Evolutionary conservation across 2,329 filamentous ascomycete genomes (phyloP).

Genomic region (Aspergillus aculeatinus): DNA sequence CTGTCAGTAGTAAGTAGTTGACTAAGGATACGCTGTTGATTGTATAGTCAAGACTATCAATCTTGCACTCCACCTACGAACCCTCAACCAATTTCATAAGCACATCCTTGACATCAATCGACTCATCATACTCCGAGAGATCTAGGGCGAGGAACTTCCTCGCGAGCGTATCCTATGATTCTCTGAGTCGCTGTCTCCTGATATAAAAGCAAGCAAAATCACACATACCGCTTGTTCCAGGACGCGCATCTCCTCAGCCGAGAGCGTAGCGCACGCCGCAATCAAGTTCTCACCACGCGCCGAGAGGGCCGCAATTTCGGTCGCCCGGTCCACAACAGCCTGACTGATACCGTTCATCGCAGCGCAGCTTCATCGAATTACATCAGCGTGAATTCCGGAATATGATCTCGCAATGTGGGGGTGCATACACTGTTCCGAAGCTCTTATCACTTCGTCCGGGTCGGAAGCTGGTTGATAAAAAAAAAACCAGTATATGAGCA

Average conservation of each 20-base stretch:
- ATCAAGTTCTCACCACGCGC: slow-evolving; percentile 74
- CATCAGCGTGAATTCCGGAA: neutral
- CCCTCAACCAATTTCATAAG: slow-evolving; percentile 12
- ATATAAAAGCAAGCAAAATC: neutral
- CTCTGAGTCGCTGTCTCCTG: neutral
- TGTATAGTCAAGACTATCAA: neutral
- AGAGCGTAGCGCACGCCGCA: slow-evolving; percentile 67
- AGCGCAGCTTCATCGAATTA: slow-evolving; percentile 60
- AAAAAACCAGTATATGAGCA: no score
- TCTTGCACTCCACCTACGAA: neutral
- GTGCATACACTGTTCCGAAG: slow-evolving; percentile 67
- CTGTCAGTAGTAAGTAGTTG: no score
- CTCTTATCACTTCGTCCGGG: slow-evolving; percentile 72
- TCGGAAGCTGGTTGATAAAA: slow-evolving; percentile 42
- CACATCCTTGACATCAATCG: slow-evolving; percentile 2
- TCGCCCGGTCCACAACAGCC: slow-evolving; percentile 71
- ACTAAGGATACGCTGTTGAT: no score
- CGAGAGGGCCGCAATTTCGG: slow-evolving; percentile 67
- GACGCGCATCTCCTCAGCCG: slow-evolving; percentile 60
- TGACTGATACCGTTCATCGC: slow-evolving; percentile 78
- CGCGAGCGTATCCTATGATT: slow-evolving; percentile 18
- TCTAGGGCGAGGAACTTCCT: slow-evolving; percentile 19
- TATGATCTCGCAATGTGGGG: neutral
- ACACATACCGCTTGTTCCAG: slow-evolving; percentile 64
- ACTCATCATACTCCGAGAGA: slow-evolving; percentile 8